Base-by-base conservation (phyloP, 441 rosid genomes). In the Metrosideros polymorpha region DNA sequence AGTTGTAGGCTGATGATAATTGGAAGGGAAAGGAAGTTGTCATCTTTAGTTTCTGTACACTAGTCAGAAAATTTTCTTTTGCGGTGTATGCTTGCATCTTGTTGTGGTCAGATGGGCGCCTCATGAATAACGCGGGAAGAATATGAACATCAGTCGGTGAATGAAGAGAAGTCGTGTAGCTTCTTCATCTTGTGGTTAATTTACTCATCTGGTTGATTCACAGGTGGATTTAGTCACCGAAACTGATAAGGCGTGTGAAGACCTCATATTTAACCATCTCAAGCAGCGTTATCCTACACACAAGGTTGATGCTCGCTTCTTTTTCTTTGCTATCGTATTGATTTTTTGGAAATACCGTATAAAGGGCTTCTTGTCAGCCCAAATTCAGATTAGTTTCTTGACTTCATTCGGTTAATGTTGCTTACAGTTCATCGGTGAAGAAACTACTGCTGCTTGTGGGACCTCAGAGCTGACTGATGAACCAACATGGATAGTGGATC, bases 401-500 rank as follows among this genome's bases (percentile, higher is more conserved):
- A 75, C 55, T 52, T 54, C 82, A 43, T 79, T 9, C 86, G 51
- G 83, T 76, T 86, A 57, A 10, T 75, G 56, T 86, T 35, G 45
- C 29, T 71, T 49, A n/a, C 91, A 97, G 99, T 94, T 97, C 91
- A 97, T 96, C 7, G 99, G 99, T 83, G 99, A 97, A 91, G 99
- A 97, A 88, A 97, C 99, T 18, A 94, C 99, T 49, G 98, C 98
- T 90, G 97, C 99, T 51, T 84, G 59, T 86, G 99, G 99, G 30
- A 82, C 63, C 57, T 89, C 95, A 7, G 97, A 94, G 91, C 84
- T 96, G 91, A 98, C 99, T 12, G 97, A 96, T 59, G 99, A 96
- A 83, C 98, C 99, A 12, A 98, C 99, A 47, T 98, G 99, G 99
- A 95, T 98, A 51, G 98, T 96, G 88, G 99, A 98, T 90, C 99